phyloP scores from a whole-genome alignment of 1,284 basidiomycete genomes.

The Cutaneotrichosporon mucoides region DNA sequence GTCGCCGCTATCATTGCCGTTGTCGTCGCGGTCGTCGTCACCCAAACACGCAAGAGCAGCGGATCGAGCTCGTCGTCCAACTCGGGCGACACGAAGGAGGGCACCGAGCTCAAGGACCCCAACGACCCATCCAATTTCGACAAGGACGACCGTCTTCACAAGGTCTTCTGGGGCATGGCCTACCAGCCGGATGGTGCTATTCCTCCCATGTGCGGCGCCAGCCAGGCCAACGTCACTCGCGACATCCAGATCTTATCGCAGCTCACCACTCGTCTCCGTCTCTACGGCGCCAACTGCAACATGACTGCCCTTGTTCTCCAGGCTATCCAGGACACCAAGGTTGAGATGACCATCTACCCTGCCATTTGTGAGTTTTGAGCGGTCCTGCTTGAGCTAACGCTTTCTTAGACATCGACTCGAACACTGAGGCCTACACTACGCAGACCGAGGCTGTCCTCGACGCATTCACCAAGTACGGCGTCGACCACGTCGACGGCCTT shows the following conservation, averaged over 20 bases:
- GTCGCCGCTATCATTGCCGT: constrained; percentile 27
- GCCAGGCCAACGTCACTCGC: constrained; percentile 37
- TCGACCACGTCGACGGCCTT: constrained; percentile 66
- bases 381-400: constrained; percentile 10
- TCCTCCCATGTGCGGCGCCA: constrained; percentile 1
- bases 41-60: constrained; percentile 25
- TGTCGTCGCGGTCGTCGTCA: constrained; percentile 28
- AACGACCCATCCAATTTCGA: constrained; percentile 63
- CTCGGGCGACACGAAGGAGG: constrained; percentile 5
- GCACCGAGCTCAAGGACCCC: constrained; percentile 52
- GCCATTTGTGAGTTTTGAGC: constrained; percentile 59
- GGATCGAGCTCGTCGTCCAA: not conserved
- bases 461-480: constrained; percentile 69
- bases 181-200: constrained; percentile 58
- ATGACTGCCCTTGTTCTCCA: constrained; percentile 58
- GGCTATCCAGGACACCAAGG: constrained; percentile 82
- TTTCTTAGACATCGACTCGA: constrained; percentile 55
- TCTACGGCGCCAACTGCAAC: constrained; percentile 54
- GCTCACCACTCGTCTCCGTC: constrained; percentile 42
- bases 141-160: constrained; percentile 60
- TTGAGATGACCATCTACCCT: constrained; percentile 79
- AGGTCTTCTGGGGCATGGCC: constrained; percentile 67
- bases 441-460: constrained; percentile 65
- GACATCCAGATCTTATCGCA: constrained; percentile 51
- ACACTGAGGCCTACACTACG: constrained; percentile 62